A percentile compares a stretch with the other conserved stretches of the same genome.
Conservation (phyloP, 106 monocot species). For the Platanthera zijinensis region DNA sequence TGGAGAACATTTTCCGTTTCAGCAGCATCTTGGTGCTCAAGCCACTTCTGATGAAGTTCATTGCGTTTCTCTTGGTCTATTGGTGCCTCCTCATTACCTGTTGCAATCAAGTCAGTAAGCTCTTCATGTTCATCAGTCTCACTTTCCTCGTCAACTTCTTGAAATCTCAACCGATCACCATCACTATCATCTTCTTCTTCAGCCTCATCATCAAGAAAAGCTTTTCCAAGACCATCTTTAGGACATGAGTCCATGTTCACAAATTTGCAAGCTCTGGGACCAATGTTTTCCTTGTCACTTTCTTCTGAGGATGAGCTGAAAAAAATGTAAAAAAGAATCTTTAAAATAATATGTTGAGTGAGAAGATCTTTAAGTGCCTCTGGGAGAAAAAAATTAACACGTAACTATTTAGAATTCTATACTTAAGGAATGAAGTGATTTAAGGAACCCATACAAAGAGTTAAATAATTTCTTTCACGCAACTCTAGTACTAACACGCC, state of each 20-base stretch:
- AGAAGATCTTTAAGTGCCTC: neutral
- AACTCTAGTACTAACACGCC: neutral
- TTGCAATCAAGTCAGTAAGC: conserved; percentile 69
- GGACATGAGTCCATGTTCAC: conserved; percentile 21
- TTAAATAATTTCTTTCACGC: neutral
- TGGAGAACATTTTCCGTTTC: conserved; percentile 74
- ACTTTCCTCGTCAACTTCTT: conserved; percentile 60
- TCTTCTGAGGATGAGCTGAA: conserved; percentile 74
- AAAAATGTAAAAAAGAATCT: conserved; percentile 8
- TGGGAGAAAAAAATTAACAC: neutral
- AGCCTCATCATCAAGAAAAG: conserved; percentile 91
- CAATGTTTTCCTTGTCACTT: conserved; percentile 67
- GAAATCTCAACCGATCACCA: conserved; percentile 55
- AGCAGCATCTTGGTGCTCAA: conserved; percentile 81
- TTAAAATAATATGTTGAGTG: neutral
- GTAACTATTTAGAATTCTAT: neutral
- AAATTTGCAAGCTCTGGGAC: conserved; percentile 26
- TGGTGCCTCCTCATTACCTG: conserved; percentile 59
- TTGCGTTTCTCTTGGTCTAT: conserved; percentile 67
- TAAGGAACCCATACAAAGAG: neutral
- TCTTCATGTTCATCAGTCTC: conserved; percentile 54
- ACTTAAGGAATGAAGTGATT: neutral
- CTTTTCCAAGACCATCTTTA: conserved; percentile 40
- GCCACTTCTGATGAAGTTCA: conserved; percentile 91
- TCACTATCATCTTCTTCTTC: conserved; percentile 97